Percentiles rank a stretch among this genome's conserved stretches.
Conservation (phyloP, 2,329 filamentous ascomycete genomes). For the Fusarium ramigenum region DNA sequence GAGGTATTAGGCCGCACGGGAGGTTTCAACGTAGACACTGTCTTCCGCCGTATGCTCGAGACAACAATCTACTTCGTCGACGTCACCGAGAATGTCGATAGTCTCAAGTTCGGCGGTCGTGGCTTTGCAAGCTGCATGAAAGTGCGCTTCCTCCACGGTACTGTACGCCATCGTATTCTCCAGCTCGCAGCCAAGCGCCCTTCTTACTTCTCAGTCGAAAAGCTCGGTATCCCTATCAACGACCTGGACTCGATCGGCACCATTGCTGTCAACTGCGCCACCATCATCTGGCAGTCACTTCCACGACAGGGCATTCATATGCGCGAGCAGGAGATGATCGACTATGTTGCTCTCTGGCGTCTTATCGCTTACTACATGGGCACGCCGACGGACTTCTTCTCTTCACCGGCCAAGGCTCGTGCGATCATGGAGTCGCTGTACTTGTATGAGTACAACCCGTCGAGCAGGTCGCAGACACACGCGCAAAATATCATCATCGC, state of each 20-base stretch:
- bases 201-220: background rate
- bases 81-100: background rate
- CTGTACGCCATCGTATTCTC: background rate
- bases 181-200: background rate
- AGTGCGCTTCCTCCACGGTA: background rate
- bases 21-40: fast-evolving
- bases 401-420: background rate
- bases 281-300: background rate
- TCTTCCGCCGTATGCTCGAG: background rate
- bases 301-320: background rate
- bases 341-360: background rate
- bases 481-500: background rate
- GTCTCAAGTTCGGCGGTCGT: background rate
- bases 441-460: background rate
- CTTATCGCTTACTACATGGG: background rate
- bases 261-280: background rate
- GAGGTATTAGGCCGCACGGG: background rate
- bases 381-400: background rate
- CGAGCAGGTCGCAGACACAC: background rate
- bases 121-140: background rate
- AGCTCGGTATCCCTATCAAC: background rate
- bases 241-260: background rate
- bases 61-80: background rate
- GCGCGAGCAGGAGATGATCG: background rate
- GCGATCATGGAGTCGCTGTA: background rate